Evolutionary conservation across 1,139 yeast genomes (phyloP), one percentile per base, ranked within the genome.

Genomic region (Yamadazyma atmosphaerica): DNA sequence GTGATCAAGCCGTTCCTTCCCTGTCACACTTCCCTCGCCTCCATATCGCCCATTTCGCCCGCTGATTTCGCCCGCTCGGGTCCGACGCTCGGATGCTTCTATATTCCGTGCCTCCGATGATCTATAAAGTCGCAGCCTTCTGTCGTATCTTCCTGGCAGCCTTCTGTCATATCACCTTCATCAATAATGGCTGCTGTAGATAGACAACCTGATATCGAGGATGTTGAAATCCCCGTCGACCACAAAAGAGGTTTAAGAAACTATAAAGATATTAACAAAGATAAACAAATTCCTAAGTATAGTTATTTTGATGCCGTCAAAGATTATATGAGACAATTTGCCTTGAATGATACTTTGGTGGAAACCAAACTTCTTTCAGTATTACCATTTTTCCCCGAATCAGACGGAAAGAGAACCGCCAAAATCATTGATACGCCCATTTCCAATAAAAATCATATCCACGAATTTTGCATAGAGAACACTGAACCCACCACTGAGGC

Each of bases 351-450:
- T 48, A 48, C 45, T 18, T 43, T 43, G 10, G 71, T 60, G 3
- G 77, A 71, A 41, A 37, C 45, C 8, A 52, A 55, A n/a, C 50
- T 72, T 14, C 59, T 72, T 33, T 70, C 81, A 7, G 54, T 63
- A 26, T 58, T 83, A 12, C 80, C 87, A 2, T 82, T 83, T 52
- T 81, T 61, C 54, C 86, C 90, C 0, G 60, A 66, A 22, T 50
- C 74, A 0, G 81, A 77, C 50, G 79, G 74, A 6, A 67, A 58
- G 26, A 63, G 87, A 31, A 47, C 47, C 8, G 81, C 84, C 1
- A 50, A 63, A 17, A 55, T 79, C 12, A 56, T 75, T 19, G 63
- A 80, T 47, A 77, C 86, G 1, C 65, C 69, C 4, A 71, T 82
- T 11, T 70, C 71, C 29, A 52, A 63, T 15, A 69, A 73, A 8